These are phyloP conservation scores for Hevea brasiliensis DNA, from an alignment of 345 rosid genomes.

Conservation along the genomic window DNA sequence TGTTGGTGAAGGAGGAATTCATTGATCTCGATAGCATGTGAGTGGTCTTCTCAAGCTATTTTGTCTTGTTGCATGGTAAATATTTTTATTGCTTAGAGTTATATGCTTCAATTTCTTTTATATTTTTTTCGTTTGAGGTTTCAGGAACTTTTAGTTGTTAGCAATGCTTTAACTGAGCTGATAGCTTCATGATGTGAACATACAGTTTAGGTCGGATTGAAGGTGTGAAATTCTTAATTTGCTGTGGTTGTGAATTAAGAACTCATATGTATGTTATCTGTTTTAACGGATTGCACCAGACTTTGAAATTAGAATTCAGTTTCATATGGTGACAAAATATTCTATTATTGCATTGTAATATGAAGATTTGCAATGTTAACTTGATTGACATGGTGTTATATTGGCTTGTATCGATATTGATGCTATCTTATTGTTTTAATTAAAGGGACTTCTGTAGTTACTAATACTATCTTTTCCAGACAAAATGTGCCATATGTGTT, in stretches of 20 bases:
- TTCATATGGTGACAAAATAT: neutral
- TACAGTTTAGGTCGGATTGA: neutral
- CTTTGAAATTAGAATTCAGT: neutral
- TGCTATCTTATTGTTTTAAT: too few species aligned
- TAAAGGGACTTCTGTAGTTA: neutral
- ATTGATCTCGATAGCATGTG: conserved; percentile 95
- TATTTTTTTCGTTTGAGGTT: neutral
- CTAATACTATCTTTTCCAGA: too few species aligned
- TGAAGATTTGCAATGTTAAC: neutral
- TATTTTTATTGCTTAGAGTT: neutral
- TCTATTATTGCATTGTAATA: too few species aligned
- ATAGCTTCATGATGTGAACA: neutral
- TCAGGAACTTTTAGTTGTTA: neutral
- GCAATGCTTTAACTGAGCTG: neutral
- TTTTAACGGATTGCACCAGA: too few species aligned
- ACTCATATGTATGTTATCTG: too few species aligned
- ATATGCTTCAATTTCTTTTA: neutral
- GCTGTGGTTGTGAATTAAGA: neutral
- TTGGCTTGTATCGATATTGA: too few species aligned
- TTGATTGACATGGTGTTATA: too few species aligned
- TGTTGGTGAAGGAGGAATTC: conserved; percentile 86
- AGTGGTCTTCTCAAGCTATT: conserved; percentile 32
- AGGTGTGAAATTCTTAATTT: neutral
- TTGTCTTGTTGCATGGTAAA: conserved; percentile 4
- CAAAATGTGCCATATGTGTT: too few species aligned